Conservation (phyloP, 208 protist genomes). For the Trypanosoma boissoni region DNA sequence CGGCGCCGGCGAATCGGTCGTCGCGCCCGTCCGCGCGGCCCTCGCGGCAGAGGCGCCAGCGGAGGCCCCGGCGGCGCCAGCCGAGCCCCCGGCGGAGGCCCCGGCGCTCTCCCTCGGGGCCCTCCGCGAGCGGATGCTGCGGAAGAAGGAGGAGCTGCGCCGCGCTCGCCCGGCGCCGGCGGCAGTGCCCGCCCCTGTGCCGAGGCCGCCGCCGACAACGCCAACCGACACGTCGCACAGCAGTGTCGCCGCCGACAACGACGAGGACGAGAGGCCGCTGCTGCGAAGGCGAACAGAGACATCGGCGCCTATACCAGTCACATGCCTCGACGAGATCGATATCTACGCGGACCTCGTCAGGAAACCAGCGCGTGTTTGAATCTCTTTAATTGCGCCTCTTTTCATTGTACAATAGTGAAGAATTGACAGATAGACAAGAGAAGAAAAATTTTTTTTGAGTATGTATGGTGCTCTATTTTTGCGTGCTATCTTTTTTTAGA, state of each 20-base stretch:
- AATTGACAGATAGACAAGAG: background rate
- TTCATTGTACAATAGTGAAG: background rate
- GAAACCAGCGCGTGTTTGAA: too few species aligned
- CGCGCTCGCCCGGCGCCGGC: slow-evolving; percentile 5
- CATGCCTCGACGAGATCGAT: slow-evolving; percentile 45
- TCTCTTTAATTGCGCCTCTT: background rate
- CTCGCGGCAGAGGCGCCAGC: background rate
- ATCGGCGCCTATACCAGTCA: slow-evolving; percentile 27
- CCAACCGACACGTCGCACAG: slow-evolving; percentile 7
- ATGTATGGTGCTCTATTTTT: slow-evolving; percentile 12
- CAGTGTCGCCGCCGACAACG: slow-evolving; percentile 6
- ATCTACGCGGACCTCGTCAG: slow-evolving; percentile 59
- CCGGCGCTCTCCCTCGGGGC: slow-evolving; percentile 38
- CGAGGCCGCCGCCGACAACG: slow-evolving; percentile 7
- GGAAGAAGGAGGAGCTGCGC: slow-evolving; percentile 55
- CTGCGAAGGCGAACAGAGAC: slow-evolving; percentile 33
- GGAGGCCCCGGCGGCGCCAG: background rate
- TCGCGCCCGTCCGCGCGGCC: slow-evolving; percentile 17
- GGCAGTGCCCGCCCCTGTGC: slow-evolving; percentile 3
- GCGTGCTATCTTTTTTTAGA: background rate
- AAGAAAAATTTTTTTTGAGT: slow-evolving; percentile 9
- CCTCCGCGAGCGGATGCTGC: slow-evolving; percentile 56
- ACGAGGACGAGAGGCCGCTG: slow-evolving; percentile 18
- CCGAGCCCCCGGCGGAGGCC: background rate
- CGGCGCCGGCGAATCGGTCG: slow-evolving; percentile 20